A percentile compares a stretch with the other conserved stretches of the same genome.
Evolutionary conservation across 352 stramenopile genomes (phyloP).

Genomic region (Pythium coloratum): DNA sequence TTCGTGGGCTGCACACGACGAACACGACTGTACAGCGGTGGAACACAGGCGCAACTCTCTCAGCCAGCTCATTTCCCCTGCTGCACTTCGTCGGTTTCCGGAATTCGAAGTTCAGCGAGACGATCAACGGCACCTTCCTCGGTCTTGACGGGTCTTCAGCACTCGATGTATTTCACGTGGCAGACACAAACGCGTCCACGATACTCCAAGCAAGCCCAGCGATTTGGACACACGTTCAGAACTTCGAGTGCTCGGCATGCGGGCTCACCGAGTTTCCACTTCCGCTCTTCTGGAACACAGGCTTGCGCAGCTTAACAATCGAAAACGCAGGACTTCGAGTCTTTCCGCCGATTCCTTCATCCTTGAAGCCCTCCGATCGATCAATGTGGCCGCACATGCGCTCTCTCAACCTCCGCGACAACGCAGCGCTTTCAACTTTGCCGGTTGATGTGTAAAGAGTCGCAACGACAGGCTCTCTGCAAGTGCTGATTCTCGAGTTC

Average conservation of each 20-base stretch:
- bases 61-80: background rate
- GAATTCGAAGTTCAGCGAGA: background rate
- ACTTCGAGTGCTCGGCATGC: background rate
- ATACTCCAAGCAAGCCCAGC: background rate
- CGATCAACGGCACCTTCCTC: background rate
- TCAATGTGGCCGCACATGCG: background rate
- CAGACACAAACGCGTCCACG: background rate
- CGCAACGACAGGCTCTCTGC: background rate
- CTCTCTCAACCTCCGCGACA: background rate
- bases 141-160: background rate
- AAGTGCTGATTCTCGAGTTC: background rate
- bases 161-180: background rate
- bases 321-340: background rate
- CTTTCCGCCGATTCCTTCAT: background rate
- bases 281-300: background rate
- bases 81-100: background rate
- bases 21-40: background rate
- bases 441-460: background rate
- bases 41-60: background rate
- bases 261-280: background rate
- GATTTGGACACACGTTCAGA: background rate
- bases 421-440: background rate
- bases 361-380: background rate
- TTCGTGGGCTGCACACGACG: background rate
- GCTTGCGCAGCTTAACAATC: background rate